These are phyloP conservation scores for Hepatocystis sp. DNA, from an alignment of 169 alveolate species.

Conservation along the genomic window DNA sequence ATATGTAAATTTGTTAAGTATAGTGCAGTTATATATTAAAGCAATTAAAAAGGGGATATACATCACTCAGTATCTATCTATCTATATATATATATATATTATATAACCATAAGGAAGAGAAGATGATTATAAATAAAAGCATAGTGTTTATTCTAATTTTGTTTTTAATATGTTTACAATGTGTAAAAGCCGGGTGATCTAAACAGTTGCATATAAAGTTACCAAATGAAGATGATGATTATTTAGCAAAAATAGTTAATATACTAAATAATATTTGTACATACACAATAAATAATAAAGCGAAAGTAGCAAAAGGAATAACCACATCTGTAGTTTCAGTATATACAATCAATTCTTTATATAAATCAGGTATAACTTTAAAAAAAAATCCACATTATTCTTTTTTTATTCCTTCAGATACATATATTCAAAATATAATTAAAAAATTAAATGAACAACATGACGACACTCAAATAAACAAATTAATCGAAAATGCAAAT, in stretches of 20 bases:
- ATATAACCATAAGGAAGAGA: too few species aligned
- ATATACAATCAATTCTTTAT: slow-evolving; percentile 40
- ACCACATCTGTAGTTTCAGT: slow-evolving; percentile 44
- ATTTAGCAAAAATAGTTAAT: slow-evolving; percentile 63
- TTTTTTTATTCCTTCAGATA: slow-evolving; percentile 43
- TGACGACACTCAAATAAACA: not conserved
- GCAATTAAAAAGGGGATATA: too few species aligned
- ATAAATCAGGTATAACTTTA: slow-evolving; percentile 63
- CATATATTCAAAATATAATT: slow-evolving; percentile 18
- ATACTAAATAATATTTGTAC: slow-evolving; percentile 31
- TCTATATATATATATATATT: too few species aligned
- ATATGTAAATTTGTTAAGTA: too few species aligned
- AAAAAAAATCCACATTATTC: slow-evolving; percentile 69
- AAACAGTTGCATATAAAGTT: slow-evolving; percentile 64
- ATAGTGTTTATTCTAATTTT: slow-evolving; percentile 19
- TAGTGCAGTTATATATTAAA: too few species aligned
- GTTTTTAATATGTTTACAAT: slow-evolving; percentile 7
- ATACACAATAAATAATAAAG: slow-evolving; percentile 41
- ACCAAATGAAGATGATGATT: slow-evolving; percentile 75
- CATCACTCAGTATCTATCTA: too few species aligned
- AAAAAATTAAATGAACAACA: not conserved
- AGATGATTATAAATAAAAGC: slow-evolving; percentile 38
- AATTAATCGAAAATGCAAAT: not conserved
- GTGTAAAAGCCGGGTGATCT: slow-evolving; percentile 76
- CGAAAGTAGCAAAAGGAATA: slow-evolving; percentile 23